Base-by-base conservation (phyloP, 1,284 basidiomycete species). In the Gomphus sp. region DNA sequence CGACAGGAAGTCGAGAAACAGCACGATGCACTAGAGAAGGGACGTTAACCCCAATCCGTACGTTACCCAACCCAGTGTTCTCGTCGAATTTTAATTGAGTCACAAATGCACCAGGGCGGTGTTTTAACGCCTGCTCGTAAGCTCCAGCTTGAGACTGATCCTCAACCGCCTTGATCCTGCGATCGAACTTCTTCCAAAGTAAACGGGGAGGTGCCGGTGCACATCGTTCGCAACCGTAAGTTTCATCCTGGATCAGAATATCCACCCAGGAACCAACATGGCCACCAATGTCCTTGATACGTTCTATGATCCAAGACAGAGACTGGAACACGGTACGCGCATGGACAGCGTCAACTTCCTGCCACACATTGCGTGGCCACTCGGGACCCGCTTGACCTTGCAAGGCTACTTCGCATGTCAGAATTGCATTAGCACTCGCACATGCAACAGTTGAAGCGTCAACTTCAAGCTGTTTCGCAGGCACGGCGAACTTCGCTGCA, bases 1-100 rank as follows among this genome's bases (percentile, higher is more conserved):
- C 70, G 8, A 76, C 70, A 8, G 94, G 94, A 37, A 98, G 78
- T 49, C 90, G 84, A 0, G 92, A 85, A 39, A 89, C 70, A 0
- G 93, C 94, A 43, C 92, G 89, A 69, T 98, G 94, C 59, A 93
- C 79, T 39, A 98, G 79, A 1, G 94, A 92, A 0, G 88, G 80
- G 43, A 93, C 79, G 68, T 98, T 98, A 67, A 96, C 80, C 31
- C 92, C 94, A 48, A 98, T 86, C 55, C 89, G 83, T 55, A 96
- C 84, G 45, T 80, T 79, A 0, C 92, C 93, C 2, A 76, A 69
- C 9, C 77, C 76, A 49, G 67, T 63, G 10, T 80, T 69, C 8
- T 83, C 76, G 60, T 88, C 81, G n/a, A 91, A 73, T 62, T 84
- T 88, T 36, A 96, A 78, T 69, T 95, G 92, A 0, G 93, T 89